Conservation (phyloP, 2,329 filamentous ascomycete genomes). For the Cytospora mali region DNA sequence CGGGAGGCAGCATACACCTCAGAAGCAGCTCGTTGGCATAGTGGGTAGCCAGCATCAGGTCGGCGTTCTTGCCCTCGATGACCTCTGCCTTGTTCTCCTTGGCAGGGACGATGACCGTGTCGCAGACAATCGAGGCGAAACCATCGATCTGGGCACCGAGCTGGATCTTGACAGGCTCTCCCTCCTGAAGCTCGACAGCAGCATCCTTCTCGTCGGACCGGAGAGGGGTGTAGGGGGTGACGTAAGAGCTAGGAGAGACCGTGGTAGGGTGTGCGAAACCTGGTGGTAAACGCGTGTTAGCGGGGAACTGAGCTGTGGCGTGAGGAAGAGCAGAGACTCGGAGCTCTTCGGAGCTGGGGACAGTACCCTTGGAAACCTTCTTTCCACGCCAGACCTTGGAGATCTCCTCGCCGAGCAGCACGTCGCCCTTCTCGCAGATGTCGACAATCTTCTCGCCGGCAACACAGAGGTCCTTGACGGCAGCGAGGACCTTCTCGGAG, state of each 20-base stretch:
- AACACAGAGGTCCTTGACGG: slow-evolving; percentile 72
- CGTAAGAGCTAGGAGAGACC: slow-evolving; percentile 88
- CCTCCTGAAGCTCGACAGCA: slow-evolving; percentile 74
- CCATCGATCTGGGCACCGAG: slow-evolving; percentile 98
- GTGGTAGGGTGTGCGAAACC: slow-evolving; percentile 93
- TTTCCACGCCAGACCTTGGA: slow-evolving; percentile 98
- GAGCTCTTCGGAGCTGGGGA: slow-evolving; percentile 34
- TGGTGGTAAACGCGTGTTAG: slow-evolving; percentile 38
- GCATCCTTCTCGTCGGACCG: slow-evolving; percentile 86
- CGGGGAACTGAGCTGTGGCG: slow-evolving; percentile 1
- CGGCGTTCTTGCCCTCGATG: slow-evolving; percentile 77
- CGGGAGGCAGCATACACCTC: slow-evolving; percentile 88
- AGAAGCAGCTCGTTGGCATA: slow-evolving; percentile 95
- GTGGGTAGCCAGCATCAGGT: slow-evolving; percentile 87
- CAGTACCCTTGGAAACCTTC: slow-evolving; percentile 84
- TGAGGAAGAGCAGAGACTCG: background rate
- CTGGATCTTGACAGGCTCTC: slow-evolving; percentile 94
- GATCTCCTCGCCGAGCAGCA: slow-evolving; percentile 90
- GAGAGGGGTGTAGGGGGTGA: slow-evolving; percentile 96
- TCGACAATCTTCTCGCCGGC: slow-evolving; percentile 91
- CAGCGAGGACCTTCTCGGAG: slow-evolving; percentile 91
- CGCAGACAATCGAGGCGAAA: slow-evolving; percentile 93
- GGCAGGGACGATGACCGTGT: slow-evolving; percentile 76
- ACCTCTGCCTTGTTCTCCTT: slow-evolving; percentile 63
- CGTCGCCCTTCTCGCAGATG: slow-evolving; percentile 94